Base-by-base conservation (phyloP, 2,329 filamentous ascomycete genomes). In the Exophiala sp. region DNA sequence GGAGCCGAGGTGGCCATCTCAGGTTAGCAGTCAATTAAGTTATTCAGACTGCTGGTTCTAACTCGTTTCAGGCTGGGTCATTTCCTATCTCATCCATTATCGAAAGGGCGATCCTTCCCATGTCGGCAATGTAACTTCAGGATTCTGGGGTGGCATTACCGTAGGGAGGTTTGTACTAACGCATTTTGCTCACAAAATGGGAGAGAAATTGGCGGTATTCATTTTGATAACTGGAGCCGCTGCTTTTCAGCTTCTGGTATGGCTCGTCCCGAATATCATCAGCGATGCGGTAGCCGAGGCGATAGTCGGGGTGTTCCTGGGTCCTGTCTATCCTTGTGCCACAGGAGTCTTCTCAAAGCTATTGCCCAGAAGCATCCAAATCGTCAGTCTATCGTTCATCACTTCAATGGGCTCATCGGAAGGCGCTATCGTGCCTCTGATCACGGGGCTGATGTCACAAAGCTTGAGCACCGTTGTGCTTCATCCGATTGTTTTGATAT, bases 1-100 rank as follows among this genome's bases (percentile, higher is more conserved):
- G 89, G 89, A 33, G 86, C 87, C 34, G 89, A 95, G 70, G 89
- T 95, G 12, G 85, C 85, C 11, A 88, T 92, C 60, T 89, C 86
- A 0, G 89, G 89, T 49, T 18, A 18, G 16, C 16, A 18, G 2
- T 18, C 16, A 18, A 18, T 18, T 3, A 18, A 18, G 16, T 3
- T 18, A 18, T 18, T 18, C 16, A 18, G 16, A 18, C 16, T 18
- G 16, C 16, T 18, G 16, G 16, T 18, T 2, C 16, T 18, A 18
- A 18, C 16, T 18, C 11, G 88, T 92, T 60, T 89, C 86, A 0
- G 89, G 89, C 49, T 95, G 89, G 90, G 86, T 92, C 45, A 90
- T 92, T 58, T 90, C 87, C 2, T 95, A 91, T 73, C 75, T 95
- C 36, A 90, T 94, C 69, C 79, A 80, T 46, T 81, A 84, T 58